A percentile compares a stretch with the other conserved stretches of the same genome.
These are phyloP conservation scores for Mimosa bimucronata DNA, from an alignment of 306 rosid species.

Conservation along the genomic window DNA sequence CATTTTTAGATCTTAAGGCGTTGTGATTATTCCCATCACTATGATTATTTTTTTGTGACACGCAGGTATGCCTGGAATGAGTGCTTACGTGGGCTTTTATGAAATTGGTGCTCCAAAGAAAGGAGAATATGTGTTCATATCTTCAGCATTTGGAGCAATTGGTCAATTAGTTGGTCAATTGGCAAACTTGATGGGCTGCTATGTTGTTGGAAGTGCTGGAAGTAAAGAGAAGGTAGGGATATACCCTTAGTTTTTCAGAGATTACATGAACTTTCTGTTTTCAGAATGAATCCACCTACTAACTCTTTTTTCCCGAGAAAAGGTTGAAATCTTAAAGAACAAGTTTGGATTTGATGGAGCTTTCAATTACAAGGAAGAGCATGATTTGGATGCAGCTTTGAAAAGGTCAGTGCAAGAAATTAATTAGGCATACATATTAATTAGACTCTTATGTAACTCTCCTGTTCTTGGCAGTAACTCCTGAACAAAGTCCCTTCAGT, in stretches of 20 bases:
- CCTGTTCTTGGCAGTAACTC: too few relatives aligned
- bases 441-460: not conserved
- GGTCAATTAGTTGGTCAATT: constrained; percentile 62
- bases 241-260: not conserved
- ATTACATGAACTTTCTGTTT: not conserved
- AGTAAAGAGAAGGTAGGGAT: constrained; percentile 50
- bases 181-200: constrained; percentile 61
- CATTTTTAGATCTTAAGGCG: not conserved
- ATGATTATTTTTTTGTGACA: not conserved
- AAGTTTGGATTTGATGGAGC: constrained; percentile 52
- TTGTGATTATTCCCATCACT: not conserved
- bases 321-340: constrained; percentile 47
- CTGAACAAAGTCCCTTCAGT: not conserved
- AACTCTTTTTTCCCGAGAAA: constrained; percentile 9
- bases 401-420: constrained; percentile 36
- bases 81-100: constrained; percentile 55
- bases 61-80: constrained; percentile 64
- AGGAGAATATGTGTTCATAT: constrained; percentile 60
- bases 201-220: constrained; percentile 72
- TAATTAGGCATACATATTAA: not conserved
- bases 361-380: constrained; percentile 53
- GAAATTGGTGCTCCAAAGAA: constrained; percentile 55
- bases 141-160: constrained; percentile 61
- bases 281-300: not conserved
- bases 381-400: constrained; percentile 43